These are phyloP conservation scores for Elsinoe necatrix DNA, from an alignment of 2,329 filamentous ascomycete genomes.

Conservation along the genomic window DNA sequence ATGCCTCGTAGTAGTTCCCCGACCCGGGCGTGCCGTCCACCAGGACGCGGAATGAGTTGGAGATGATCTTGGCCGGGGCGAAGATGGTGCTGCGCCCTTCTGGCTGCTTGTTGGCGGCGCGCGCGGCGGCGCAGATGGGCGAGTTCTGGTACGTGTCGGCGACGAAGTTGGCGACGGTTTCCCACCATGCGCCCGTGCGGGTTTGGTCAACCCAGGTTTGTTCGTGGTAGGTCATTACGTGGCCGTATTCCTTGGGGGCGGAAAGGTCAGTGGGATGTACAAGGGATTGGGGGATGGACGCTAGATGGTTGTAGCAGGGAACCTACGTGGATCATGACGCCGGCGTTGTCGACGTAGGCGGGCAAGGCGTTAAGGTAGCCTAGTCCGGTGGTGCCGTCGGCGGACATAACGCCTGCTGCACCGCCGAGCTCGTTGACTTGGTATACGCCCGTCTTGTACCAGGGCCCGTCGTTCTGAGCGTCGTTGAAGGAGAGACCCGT, in stretches of 20 bases:
- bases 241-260: slow-evolving; percentile 39
- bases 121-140: slow-evolving; percentile 35
- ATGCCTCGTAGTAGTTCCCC: slow-evolving; percentile 47
- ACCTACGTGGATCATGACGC: slow-evolving; percentile 39
- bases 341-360: slow-evolving; percentile 33
- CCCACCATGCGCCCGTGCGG: slow-evolving; percentile 45
- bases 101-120: slow-evolving; percentile 30
- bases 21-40: slow-evolving; percentile 34
- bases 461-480: slow-evolving; percentile 32
- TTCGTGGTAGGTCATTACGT: slow-evolving; percentile 40
- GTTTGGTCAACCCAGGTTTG: slow-evolving; percentile 34
- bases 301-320: too few species aligned
- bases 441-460: slow-evolving; percentile 43
- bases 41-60: slow-evolving; percentile 42
- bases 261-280: neutral
- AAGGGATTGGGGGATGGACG: neutral
- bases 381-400: slow-evolving; percentile 34
- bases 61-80: slow-evolving; percentile 39
- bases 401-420: slow-evolving; percentile 35
- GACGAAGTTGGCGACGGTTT: slow-evolving; percentile 44
- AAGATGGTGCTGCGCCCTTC: slow-evolving; percentile 33
- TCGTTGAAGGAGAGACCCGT: slow-evolving; percentile 24
- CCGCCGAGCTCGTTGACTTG: slow-evolving; percentile 29
- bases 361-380: slow-evolving; percentile 39
- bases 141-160: slow-evolving; percentile 44